Base-by-base conservation (phyloP, 257 asterid genomes). In the Solanum piurae region DNA sequence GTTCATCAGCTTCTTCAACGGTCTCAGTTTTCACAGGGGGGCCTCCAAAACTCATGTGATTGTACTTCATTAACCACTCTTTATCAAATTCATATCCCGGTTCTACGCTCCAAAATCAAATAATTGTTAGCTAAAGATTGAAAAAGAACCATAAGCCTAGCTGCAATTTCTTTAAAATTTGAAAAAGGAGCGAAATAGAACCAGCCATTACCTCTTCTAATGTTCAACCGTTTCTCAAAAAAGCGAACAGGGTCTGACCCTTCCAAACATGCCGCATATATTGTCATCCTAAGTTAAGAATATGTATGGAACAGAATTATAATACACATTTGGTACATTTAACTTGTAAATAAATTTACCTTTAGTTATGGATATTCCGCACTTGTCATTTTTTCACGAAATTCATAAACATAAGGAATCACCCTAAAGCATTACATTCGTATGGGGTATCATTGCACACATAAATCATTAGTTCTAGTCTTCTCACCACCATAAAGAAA, bases 11-110 rank as follows among this genome's bases (percentile, higher is more conserved):
- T 92, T 97, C 98, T 90, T 94, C 98, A 86, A 60, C 12, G 0
- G 98, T 92, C 60, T 91, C 91, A 5, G 92, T 75, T 75, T 94
- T 91, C 52, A 97, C 92, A 7, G 99, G 99, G 18, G 98, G 98
- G 20, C 98, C 99, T 89, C 98, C 99, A 91, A 95, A 96, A 88
- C 94, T 95, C 99, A 95, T 97, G 91, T 93, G 98, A 86, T 97
- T 94, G 83, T 97, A 97, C 79, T 92, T 93, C 92, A 89, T 38
- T 89, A 95, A 82, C 12, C 87, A 88, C 60, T 86, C 92, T 83
- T 89, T 91, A 89, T 95, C 95, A 88, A 97, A 93, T 83, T 88
- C 92, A 88, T 93, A 93, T 1, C 95, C 98, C 25, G 87, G 80
- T 84, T 95, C 98, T 96, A 34, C 55, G 7, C 38, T 46, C 64